Percentiles rank a stretch among this genome's conserved stretches.
phyloP scores from a whole-genome alignment of 78 protist genomes.

The Pigoraptor vietnamica region DNA sequence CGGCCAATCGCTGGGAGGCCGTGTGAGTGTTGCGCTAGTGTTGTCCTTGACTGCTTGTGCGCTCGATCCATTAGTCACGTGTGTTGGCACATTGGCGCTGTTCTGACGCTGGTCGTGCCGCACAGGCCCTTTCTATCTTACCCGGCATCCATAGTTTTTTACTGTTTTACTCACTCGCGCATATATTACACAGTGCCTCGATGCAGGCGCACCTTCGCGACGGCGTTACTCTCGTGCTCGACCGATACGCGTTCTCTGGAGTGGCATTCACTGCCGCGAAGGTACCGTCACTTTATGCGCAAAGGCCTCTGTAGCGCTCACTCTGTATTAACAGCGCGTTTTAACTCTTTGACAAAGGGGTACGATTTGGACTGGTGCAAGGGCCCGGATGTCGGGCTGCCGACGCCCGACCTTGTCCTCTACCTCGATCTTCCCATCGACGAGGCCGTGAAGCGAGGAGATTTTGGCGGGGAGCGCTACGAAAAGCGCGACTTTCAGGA shows the following conservation, averaged over 20 bases:
- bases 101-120: background rate
- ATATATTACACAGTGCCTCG: background rate
- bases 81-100: background rate
- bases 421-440: slow-evolving; percentile 55
- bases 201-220: slow-evolving; percentile 16
- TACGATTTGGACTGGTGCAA: slow-evolving; percentile 79
- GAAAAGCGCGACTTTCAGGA: slow-evolving; percentile 67
- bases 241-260: slow-evolving; percentile 85
- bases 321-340: background rate
- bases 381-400: slow-evolving; percentile 73
- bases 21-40: background rate
- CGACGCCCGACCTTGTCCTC: slow-evolving; percentile 72
- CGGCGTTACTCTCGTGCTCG: slow-evolving; percentile 69
- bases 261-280: slow-evolving; percentile 85
- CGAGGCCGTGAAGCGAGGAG: slow-evolving; percentile 66
- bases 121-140: background rate
- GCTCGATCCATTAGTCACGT: background rate
- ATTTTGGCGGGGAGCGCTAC: slow-evolving; percentile 78
- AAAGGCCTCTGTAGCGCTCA: background rate
- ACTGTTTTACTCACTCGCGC: background rate
- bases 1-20: slow-evolving; percentile 84
- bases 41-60: too few species aligned
- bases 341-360: slow-evolving; percentile 24
- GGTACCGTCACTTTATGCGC: background rate
- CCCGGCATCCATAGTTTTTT: background rate